Evolutionary conservation across 2,329 filamentous ascomycete species (phyloP), one percentile per base, ranked within the genome.

Genomic region (Venturia aucupariae): DNA sequence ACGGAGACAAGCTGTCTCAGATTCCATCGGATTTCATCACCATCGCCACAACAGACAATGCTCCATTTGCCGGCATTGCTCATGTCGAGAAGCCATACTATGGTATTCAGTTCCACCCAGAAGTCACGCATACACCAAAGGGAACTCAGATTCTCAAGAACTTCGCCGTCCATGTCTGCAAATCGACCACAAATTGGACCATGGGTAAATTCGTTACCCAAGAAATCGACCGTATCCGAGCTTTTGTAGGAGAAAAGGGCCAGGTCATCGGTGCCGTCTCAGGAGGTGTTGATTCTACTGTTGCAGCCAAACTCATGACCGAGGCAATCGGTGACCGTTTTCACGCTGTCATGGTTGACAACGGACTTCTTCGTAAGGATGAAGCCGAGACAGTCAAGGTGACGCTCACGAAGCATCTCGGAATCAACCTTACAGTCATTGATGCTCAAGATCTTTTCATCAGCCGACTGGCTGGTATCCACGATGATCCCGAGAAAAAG

Each of bases 101-200:
- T 71, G 90, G 89, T 64, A 84, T 96, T 59, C 92, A 97, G 73
- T 93, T 96, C 75, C 92, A 96, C 75, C 92, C 92, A 0, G 92
- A 97, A 74, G 83, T 96, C 64, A 87, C 84, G 17, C 86, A 90
- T 72, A 92, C 89, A 0, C 81, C 84, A 10, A 80, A 83, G 64
- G 92, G 92, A 41, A 87, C 74, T 11, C 79, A 88, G 35, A 72
- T 96, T 5, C 80, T 97, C 55, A 78, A 82, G 72, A 97, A 97
- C 81, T 97, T 97, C 72, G 86, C 86, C 15, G 82, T 96, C 65
- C 81, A 84, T 24, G 95, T 97, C 68, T 97, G 92, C 76, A 83
- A 85, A 38, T 90, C 89, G 4, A 77, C 82, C 66, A 82, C 86
- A 65, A 84, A 90, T 73, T 97, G 93, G 93, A 87, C 83, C 3